phyloP scores from a whole-genome alignment of 2,329 filamentous ascomycete genomes.

The Calonectria hawksworthii region DNA sequence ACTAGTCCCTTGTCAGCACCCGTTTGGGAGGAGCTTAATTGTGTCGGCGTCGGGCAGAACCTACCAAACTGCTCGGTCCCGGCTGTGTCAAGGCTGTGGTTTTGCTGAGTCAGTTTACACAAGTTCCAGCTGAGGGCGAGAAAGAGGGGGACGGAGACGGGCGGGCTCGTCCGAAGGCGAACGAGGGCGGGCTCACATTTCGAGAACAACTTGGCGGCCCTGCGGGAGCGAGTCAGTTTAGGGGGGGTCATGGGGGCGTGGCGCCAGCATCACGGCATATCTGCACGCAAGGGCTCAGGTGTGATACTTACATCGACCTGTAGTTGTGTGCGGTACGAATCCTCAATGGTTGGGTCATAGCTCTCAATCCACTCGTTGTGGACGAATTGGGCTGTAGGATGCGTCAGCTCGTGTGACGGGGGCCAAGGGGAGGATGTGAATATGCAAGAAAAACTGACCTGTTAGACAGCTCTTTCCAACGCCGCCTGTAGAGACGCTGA shows the following conservation, averaged over 20 bases:
- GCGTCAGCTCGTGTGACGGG: slow-evolving; percentile 31
- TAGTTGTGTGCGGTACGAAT: slow-evolving; percentile 81
- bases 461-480: slow-evolving; percentile 95
- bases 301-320: slow-evolving; percentile 82
- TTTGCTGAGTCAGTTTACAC: slow-evolving; percentile 38
- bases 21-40: slow-evolving; percentile 29
- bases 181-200: slow-evolving; percentile 75
- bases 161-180: slow-evolving; percentile 34
- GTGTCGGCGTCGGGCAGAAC: slow-evolving; percentile 49
- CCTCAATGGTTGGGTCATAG: slow-evolving; percentile 84
- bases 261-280: slow-evolving; percentile 9
- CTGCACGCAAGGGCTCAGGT: background rate
- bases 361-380: slow-evolving; percentile 95
- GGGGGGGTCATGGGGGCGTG: slow-evolving; percentile 21
- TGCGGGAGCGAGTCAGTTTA: slow-evolving; percentile 57
- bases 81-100: slow-evolving; percentile 82
- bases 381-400: slow-evolving; percentile 84
- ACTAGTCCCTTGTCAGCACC: slow-evolving; percentile 55
- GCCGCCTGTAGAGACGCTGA: slow-evolving; percentile 70
- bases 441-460: slow-evolving; percentile 66
- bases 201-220: slow-evolving; percentile 89
- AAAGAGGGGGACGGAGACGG: background rate
- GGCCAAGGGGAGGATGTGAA: background rate
- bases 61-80: slow-evolving; percentile 94
- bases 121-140: background rate